Percentiles rank a stretch among this genome's conserved stretches.
These are phyloP conservation scores for Laguncularia racemosa DNA, from an alignment of 345 rosid genomes.

Conservation along the genomic window DNA sequence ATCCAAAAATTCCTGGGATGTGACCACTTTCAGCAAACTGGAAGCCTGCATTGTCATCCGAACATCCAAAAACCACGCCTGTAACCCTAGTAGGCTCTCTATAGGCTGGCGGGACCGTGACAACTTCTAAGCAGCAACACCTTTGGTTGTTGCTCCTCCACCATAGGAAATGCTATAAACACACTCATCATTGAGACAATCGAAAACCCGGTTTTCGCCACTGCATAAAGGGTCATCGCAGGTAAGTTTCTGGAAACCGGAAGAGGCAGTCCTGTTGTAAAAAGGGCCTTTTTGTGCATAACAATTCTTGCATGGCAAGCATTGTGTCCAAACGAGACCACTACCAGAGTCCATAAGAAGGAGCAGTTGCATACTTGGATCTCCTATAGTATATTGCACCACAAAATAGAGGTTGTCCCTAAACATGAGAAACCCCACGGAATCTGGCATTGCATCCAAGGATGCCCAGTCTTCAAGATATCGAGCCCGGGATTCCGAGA, in stretches of 20 bases:
- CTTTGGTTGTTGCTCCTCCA: slow-evolving; percentile 3
- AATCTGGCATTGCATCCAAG: background rate
- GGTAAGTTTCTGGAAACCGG: slow-evolving; percentile 5
- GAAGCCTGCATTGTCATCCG: slow-evolving; percentile 2
- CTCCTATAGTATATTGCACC: slow-evolving; percentile 7
- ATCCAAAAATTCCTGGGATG: slow-evolving; percentile 16
- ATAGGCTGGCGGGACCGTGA: background rate
- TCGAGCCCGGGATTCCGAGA: slow-evolving; percentile 1
- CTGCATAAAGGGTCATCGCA: slow-evolving; percentile 13
- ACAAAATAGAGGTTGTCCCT: background rate
- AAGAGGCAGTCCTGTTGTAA: slow-evolving; percentile 6
- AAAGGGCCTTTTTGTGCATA: slow-evolving; percentile 3
- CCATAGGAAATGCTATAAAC: slow-evolving; percentile 2
- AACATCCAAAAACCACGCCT: slow-evolving; percentile 17
- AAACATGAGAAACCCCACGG: background rate
- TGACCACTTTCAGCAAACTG: background rate
- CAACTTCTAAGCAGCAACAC: slow-evolving; percentile 15
- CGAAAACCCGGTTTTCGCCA: background rate
- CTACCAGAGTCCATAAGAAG: slow-evolving; percentile 13
- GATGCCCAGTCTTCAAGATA: background rate
- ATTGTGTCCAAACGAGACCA: slow-evolving; percentile 19
- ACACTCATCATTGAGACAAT: slow-evolving; percentile 10
- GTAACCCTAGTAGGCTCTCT: background rate
- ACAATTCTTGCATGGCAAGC: slow-evolving; percentile 19
- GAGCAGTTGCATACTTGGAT: background rate